Conservation (phyloP, 1,284 basidiomycete species). For the Fomitopsis schrenkii region DNA sequence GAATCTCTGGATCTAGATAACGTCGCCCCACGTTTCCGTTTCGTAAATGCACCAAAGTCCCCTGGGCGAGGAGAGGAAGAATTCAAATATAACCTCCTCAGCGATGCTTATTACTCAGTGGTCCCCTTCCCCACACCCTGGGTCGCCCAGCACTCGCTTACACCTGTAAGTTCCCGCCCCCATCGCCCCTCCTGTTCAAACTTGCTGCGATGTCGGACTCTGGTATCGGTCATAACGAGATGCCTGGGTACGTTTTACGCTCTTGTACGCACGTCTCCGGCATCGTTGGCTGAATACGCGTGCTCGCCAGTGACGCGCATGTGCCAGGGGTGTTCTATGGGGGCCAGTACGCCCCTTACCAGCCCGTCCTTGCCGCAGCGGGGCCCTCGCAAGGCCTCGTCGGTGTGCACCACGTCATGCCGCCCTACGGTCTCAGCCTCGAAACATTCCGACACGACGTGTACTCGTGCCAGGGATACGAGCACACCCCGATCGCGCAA, state of each 20-base stretch:
- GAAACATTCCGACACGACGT: neutral
- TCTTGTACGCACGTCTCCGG: too few species aligned
- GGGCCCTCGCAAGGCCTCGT: neutral
- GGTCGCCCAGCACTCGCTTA: too few species aligned
- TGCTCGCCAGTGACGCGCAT: too few species aligned
- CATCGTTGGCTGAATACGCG: too few species aligned
- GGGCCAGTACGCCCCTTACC: neutral
- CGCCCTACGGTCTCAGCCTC: neutral
- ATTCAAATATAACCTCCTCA: neutral
- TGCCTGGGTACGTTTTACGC: too few species aligned
- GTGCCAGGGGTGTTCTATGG: too few species aligned
- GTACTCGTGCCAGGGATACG: neutral
- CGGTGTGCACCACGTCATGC: neutral
- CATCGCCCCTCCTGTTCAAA: too few species aligned
- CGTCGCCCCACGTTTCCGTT: too few species aligned
- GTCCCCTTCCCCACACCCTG: neutral
- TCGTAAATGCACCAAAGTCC: neutral
- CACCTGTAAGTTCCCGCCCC: too few species aligned
- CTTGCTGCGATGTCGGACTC: too few species aligned
- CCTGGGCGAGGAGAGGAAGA: neutral
- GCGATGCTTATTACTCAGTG: neutral
- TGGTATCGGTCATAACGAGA: too few species aligned
- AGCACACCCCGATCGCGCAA: neutral
- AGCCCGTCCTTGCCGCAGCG: neutral
- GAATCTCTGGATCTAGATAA: neutral